A percentile compares a stretch with the other conserved stretches of the same genome.
These are phyloP conservation scores for Ganoderma resinaceum DNA, from an alignment of 1,284 basidiomycete genomes.

Conservation along the genomic window DNA sequence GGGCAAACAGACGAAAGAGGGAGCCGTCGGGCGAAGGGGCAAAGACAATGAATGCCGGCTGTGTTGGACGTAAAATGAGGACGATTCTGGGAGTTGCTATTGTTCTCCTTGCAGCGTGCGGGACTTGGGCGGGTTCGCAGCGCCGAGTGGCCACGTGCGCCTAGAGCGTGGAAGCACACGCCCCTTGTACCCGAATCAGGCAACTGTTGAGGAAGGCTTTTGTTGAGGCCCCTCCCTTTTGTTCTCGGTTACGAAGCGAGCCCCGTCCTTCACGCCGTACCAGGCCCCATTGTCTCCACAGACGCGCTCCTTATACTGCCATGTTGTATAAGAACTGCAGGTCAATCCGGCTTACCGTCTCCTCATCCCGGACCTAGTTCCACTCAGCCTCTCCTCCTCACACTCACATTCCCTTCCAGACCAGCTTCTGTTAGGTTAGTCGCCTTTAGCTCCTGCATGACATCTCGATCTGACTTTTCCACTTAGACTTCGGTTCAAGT, in stretches of 20 bases:
- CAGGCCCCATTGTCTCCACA: slow-evolving; percentile 41
- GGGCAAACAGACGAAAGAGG: slow-evolving; percentile 18
- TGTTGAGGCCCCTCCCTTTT: slow-evolving; percentile 40
- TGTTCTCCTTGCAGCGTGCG: slow-evolving; percentile 29
- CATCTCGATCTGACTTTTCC: slow-evolving; percentile 6
- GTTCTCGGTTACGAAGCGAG: slow-evolving; percentile 42
- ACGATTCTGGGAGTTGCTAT: slow-evolving; percentile 24
- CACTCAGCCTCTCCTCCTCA: slow-evolving; percentile 39
- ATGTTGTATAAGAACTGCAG: slow-evolving; percentile 42
- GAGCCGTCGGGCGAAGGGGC: slow-evolving; percentile 1
- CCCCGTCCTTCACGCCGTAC: slow-evolving; percentile 23
- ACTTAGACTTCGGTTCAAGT: slow-evolving; percentile 26
- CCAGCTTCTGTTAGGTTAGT: slow-evolving; percentile 45
- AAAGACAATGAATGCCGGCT: slow-evolving; percentile 28
- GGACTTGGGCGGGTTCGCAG: slow-evolving; percentile 7
- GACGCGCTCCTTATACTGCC: slow-evolving; percentile 28
- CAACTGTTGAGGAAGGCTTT: slow-evolving; percentile 36
- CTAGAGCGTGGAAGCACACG: slow-evolving; percentile 26
- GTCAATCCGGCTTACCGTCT: slow-evolving; percentile 27
- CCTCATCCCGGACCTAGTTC: slow-evolving; percentile 46
- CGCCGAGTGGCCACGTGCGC: slow-evolving; percentile 29
- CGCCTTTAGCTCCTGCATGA: not conserved
- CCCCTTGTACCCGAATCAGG: slow-evolving; percentile 40
- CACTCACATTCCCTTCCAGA: slow-evolving; percentile 37
- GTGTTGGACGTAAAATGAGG: slow-evolving; percentile 26